A percentile compares a stretch with the other conserved stretches of the same genome.
Evolutionary conservation across 225 moss, liverwort and hornwort genomes (phyloP).

Genomic region (Sphagnum contortum): DNA sequence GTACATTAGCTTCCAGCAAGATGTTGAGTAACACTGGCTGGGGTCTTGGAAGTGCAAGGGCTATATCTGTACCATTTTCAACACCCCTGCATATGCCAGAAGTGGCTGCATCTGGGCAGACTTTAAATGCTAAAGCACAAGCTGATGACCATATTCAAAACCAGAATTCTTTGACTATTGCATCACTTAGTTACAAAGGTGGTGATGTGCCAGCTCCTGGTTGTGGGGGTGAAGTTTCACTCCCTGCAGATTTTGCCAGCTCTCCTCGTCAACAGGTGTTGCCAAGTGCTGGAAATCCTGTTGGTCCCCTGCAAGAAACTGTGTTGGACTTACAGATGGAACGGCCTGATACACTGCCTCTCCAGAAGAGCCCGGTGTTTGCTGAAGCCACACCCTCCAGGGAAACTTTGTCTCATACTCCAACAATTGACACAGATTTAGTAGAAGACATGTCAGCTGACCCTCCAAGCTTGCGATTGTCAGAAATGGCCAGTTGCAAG

Average conservation of each 20-base stretch:
- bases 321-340: neutral
- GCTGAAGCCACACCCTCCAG: neutral
- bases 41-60: neutral
- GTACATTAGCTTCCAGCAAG: neutral
- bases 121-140: neutral
- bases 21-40: neutral
- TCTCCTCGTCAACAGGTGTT: neutral
- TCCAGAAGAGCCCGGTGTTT: neutral
- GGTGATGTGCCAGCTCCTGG: neutral
- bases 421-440: neutral
- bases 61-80: neutral
- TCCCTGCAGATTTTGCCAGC: neutral
- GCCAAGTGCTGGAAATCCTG: neutral
- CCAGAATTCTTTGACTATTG: neutral
- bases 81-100: no score
- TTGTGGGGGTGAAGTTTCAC: neutral
- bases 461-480: neutral
- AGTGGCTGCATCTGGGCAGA: neutral
- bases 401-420: neutral
- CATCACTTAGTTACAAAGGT: neutral
- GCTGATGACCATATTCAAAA: neutral
- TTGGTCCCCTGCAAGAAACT: neutral
- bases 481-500: neutral
- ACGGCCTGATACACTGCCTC: neutral
- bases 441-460: neutral